Evolutionary conservation across 345 rosid genomes (phyloP).

Genomic region (Schrenkiella parvula): DNA sequence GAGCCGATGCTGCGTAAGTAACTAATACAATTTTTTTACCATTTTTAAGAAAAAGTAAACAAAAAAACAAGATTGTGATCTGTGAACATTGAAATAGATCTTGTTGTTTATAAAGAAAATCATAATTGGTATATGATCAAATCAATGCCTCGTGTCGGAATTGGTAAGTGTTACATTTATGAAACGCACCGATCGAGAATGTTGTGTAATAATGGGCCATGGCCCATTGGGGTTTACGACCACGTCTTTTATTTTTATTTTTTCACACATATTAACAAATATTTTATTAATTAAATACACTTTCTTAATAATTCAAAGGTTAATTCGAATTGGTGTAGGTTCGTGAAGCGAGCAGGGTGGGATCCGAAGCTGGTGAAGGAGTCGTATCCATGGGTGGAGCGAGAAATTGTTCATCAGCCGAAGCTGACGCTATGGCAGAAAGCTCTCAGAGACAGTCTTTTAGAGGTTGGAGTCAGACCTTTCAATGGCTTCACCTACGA

Average conservation of each 20-base stretch:
- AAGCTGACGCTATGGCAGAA: slow-evolving; percentile 67
- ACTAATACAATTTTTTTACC: not conserved
- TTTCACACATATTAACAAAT: not conserved
- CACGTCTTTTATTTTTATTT: not conserved
- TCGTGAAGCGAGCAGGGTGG: slow-evolving; percentile 75
- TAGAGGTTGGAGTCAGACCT: slow-evolving; percentile 80
- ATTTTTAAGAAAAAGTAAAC: not conserved
- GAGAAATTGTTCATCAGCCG: slow-evolving; percentile 68
- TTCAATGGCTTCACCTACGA: slow-evolving; percentile 91
- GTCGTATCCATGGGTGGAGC: slow-evolving; percentile 92
- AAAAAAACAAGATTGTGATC: not conserved
- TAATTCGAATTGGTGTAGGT: slow-evolving; percentile 42
- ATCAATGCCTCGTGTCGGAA: slow-evolving; percentile 5
- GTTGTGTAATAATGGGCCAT: slow-evolving; percentile 17
- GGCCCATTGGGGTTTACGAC: not conserved
- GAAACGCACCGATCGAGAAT: slow-evolving; percentile 28
- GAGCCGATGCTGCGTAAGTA: slow-evolving; percentile 66
- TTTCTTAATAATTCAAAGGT: not conserved
- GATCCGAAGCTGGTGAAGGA: slow-evolving; percentile 70
- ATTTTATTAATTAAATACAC: not conserved
- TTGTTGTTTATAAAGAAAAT: not conserved
- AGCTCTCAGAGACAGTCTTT: slow-evolving; percentile 65
- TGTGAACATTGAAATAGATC: not conserved
- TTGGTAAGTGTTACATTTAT: slow-evolving; percentile 2
- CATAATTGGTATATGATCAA: not conserved